Conservation (phyloP, 2,329 filamentous ascomycete species). For the Leptographium radiaticola region DNA sequence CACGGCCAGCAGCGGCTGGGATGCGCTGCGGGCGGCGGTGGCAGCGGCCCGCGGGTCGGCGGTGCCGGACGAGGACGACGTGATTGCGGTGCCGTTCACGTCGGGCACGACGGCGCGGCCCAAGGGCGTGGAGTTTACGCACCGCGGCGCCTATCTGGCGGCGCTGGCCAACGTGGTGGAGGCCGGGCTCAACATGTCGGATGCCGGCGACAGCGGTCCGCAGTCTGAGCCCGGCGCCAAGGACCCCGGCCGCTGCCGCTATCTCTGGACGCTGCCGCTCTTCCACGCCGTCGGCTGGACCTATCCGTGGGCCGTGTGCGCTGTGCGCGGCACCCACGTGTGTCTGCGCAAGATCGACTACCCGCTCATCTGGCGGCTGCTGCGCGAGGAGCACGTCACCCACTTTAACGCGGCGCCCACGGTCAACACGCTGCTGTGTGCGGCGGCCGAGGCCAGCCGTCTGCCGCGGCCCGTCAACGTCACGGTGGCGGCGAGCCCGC, state of each 20-base stretch:
- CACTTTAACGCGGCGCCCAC: slow-evolving; percentile 96
- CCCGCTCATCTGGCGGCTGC: slow-evolving; percentile 74
- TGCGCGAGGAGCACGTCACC: slow-evolving; percentile 78
- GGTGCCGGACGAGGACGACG: slow-evolving; percentile 60
- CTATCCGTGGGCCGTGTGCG: slow-evolving; percentile 80
- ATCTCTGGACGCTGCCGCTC: slow-evolving; percentile 90
- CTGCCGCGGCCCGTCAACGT: slow-evolving; percentile 65
- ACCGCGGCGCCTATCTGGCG: slow-evolving; percentile 77
- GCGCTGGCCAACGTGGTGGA: slow-evolving; percentile 79
- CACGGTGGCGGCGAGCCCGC: slow-evolving; percentile 85
- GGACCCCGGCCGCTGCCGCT: slow-evolving; percentile 55
- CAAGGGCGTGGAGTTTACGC: slow-evolving; percentile 87
- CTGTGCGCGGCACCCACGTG: slow-evolving; percentile 86
- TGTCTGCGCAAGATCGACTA: slow-evolving; percentile 95
- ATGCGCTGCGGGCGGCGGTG: slow-evolving; percentile 52
- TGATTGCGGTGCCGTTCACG: slow-evolving; percentile 84
- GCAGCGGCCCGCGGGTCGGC: slow-evolving; percentile 1
- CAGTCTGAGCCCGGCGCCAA: background rate
- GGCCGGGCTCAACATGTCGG: slow-evolving; percentile 55
- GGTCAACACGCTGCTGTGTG: slow-evolving; percentile 87
- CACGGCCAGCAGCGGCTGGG: slow-evolving; percentile 54
- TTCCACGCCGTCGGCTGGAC: slow-evolving; percentile 68
- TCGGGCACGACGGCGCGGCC: slow-evolving; percentile 84
- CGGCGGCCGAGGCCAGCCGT: slow-evolving; percentile 57
- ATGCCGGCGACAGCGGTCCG: background rate